Conservation (phyloP, 257 asterid genomes). For the Jasminum sambac region DNA sequence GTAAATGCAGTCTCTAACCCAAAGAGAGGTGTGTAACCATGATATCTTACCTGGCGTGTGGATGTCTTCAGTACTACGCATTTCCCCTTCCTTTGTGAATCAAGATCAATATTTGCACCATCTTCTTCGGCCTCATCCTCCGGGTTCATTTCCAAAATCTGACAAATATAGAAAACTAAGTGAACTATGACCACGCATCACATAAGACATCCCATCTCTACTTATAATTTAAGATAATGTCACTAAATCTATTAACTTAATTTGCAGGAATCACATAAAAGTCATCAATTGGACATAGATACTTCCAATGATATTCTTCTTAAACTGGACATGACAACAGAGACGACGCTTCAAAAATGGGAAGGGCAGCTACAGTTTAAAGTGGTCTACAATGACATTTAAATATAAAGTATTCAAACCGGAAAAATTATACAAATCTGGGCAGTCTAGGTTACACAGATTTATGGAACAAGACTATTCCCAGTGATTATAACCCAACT, state of each 20-base stretch:
- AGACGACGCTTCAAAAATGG: neutral
- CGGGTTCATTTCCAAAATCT: constrained; percentile 98
- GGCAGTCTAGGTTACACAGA: neutral
- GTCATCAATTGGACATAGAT: neutral
- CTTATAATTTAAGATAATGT: neutral
- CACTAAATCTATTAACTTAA: neutral
- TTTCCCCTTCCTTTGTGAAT: constrained; percentile 97
- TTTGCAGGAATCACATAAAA: neutral
- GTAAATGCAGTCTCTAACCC: neutral
- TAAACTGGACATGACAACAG: neutral
- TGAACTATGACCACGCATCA: neutral
- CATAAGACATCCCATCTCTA: neutral
- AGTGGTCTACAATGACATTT: neutral
- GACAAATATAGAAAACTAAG: constrained; percentile 1
- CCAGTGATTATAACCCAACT: neutral
- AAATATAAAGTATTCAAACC: neutral
- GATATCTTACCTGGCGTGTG: constrained; percentile 77
- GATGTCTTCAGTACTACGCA: constrained; percentile 96
- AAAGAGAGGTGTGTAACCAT: neutral
- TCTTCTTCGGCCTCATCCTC: constrained; percentile 99
- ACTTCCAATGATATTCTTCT: neutral
- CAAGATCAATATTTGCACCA: constrained; percentile 97
- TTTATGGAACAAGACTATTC: neutral
- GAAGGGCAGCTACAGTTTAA: neutral
- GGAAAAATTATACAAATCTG: neutral